Evolutionary conservation across 2,329 filamentous ascomycete genomes (phyloP).

Genomic region (Dothideomycetes sp.): DNA sequence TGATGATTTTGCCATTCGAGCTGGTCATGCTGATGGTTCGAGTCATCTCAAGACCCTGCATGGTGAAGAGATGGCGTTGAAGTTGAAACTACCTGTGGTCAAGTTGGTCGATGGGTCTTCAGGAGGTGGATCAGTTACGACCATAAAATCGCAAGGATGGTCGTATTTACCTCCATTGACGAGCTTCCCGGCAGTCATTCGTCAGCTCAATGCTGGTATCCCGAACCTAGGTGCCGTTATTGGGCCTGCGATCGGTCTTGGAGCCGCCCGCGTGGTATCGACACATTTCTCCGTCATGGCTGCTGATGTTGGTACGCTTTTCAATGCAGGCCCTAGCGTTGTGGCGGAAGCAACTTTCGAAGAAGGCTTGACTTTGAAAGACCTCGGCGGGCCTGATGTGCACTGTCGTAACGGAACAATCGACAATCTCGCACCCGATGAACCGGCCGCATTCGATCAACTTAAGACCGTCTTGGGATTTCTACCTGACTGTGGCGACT

Average conservation of each 20-base stretch:
- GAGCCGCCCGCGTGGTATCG: slow-evolving; percentile 51
- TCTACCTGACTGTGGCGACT: slow-evolving; percentile 48
- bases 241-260: slow-evolving; percentile 55
- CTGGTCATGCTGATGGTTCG: slow-evolving; percentile 52
- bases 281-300: slow-evolving; percentile 61
- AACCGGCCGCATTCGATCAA: slow-evolving; percentile 54
- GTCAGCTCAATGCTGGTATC: slow-evolving; percentile 54
- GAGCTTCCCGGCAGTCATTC: slow-evolving; percentile 44
- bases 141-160: slow-evolving; percentile 46
- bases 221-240: slow-evolving; percentile 56
- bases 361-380: slow-evolving; percentile 49
- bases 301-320: slow-evolving; percentile 50
- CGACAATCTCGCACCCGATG: slow-evolving; percentile 53
- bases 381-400: slow-evolving; percentile 51
- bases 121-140: slow-evolving; percentile 54
- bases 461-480: slow-evolving; percentile 48
- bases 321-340: slow-evolving; percentile 56
- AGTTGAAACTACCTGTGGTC: slow-evolving; percentile 49
- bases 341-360: slow-evolving; percentile 56
- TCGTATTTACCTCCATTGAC: slow-evolving; percentile 52
- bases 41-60: slow-evolving; percentile 45
- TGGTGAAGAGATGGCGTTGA: slow-evolving; percentile 52
- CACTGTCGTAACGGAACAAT: slow-evolving; percentile 59
- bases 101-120: slow-evolving; percentile 57
- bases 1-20: slow-evolving; percentile 55